Evolutionary conservation across 2,329 filamentous ascomycete species (phyloP).

Genomic region (Fusarium sp.): DNA sequence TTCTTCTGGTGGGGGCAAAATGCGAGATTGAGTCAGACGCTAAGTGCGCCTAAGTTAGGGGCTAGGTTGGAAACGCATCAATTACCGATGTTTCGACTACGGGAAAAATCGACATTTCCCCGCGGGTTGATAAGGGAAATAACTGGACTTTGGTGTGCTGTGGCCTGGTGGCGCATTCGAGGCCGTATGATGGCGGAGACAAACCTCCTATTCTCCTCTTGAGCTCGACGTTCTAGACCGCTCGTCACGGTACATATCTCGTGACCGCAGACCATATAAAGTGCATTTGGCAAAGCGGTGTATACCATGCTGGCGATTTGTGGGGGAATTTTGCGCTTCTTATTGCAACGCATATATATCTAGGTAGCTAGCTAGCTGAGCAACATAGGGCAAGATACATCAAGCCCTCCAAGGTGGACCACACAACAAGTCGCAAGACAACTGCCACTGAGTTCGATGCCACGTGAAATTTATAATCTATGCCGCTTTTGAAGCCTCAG

Average conservation of each 20-base stretch:
- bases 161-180: slow-evolving; percentile 5
- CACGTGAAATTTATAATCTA: neutral
- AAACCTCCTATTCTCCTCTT: slow-evolving; percentile 2
- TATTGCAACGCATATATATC: neutral
- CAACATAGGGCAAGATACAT: slow-evolving; percentile 16
- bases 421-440: neutral
- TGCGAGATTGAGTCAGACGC: slow-evolving; percentile 30
- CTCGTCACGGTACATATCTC: slow-evolving; percentile 10
- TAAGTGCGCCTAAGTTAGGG: slow-evolving; percentile 20
- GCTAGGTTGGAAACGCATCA: slow-evolving; percentile 13
- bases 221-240: slow-evolving; percentile 28
- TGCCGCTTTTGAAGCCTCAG: neutral
- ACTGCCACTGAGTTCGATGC: neutral
- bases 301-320: slow-evolving; percentile 10
- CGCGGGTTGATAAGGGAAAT: slow-evolving; percentile 33
- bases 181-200: slow-evolving; percentile 18
- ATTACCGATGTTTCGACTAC: slow-evolving; percentile 25
- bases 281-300: slow-evolving; percentile 27
- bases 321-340: slow-evolving; percentile 7
- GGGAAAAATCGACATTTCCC: slow-evolving; percentile 23
- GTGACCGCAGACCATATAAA: slow-evolving; percentile 12
- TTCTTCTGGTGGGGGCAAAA: slow-evolving; percentile 25
- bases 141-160: slow-evolving; percentile 30
- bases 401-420: slow-evolving; percentile 12
- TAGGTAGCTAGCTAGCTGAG: neutral